Base-by-base conservation (phyloP, 352 stramenopile genomes). In the Phytophthora multivora region DNA sequence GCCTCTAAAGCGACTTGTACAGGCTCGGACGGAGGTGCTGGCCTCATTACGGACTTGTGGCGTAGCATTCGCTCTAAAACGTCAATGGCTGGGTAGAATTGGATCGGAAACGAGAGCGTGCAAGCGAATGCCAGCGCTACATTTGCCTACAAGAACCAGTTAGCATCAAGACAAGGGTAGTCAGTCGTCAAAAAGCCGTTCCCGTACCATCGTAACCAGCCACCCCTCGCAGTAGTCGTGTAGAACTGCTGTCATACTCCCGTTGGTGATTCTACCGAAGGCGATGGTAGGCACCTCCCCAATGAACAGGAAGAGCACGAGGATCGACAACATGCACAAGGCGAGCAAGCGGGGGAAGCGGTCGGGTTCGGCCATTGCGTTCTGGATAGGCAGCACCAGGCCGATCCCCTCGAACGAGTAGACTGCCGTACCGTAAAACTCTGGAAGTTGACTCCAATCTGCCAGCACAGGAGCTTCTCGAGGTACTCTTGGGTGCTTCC, bases 341-440 rank as follows among this genome's bases (percentile, higher is more conserved):
- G 63, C 71, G 7, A 93, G 65, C 38, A 93, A 66, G 13, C 77
- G 63, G 2, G 75, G 80, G 35, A 93, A 93, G 0, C 77, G 58
- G 5, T 80, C 55, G 12, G 79, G 79, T 26, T 88, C 51, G 2
- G 58, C 46, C 84, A 93, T 93, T 60, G 86, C 84, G 42, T 93
- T 93, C 57, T 93, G 82, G 42, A 93, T 87, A 10, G 84, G 82
- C 25, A 93, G 40, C 36, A 93, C 85, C 15, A 93, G 67, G 0
- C 84, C 84, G 18, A 93, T 93, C 41, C 84, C 84, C 53, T 93
- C 84, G 45, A 93, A 93, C 26, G 80, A 90, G 66, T 93, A 93
- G 30, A 93, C 84, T 1, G 84, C 82, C 7, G 84, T 93, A 50
- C 84, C 83, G 46, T 91, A 93, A 60, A 93, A 93, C 46, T 85